Conservation (phyloP, 2,329 filamentous ascomycete genomes). For the Chaetomiaceae sp. region DNA sequence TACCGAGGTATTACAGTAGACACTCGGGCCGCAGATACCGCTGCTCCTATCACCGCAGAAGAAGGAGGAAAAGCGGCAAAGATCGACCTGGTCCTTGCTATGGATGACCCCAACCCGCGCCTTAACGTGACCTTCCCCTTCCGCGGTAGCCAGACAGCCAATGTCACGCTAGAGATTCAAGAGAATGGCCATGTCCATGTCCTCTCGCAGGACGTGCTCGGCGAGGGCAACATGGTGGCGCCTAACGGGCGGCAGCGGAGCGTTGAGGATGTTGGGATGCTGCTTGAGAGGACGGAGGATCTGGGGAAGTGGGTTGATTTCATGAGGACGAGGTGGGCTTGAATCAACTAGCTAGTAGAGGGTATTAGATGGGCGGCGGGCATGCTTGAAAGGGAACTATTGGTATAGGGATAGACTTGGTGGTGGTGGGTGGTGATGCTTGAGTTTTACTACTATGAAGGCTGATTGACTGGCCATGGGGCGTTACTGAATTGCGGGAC, state of each 20-base stretch:
- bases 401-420: background rate
- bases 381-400: too few species aligned
- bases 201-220: conserved; percentile 54
- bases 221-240: conserved; percentile 24
- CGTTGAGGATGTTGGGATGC: conserved; percentile 41
- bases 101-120: conserved; percentile 43
- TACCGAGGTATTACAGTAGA: too few species aligned
- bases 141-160: conserved; percentile 40
- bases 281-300: conserved; percentile 49
- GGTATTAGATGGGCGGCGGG: too few species aligned
- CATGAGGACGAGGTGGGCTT: conserved; percentile 39
- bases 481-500: too few species aligned
- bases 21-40: too few species aligned
- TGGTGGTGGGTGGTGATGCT: background rate
- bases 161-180: conserved; percentile 55
- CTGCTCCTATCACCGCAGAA: too few species aligned
- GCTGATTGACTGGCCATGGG: too few species aligned
- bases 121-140: conserved; percentile 54
- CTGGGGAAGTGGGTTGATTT: conserved; percentile 52
- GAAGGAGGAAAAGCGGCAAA: too few species aligned
- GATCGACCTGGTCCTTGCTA: conserved; percentile 52
- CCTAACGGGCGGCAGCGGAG: conserved; percentile 36
- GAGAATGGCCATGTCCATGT: conserved; percentile 57
- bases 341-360: too few species aligned
- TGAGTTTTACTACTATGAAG: too few species aligned